Base-by-base conservation (phyloP, 352 stramenopile genomes). In the Pythium monospermum region DNA sequence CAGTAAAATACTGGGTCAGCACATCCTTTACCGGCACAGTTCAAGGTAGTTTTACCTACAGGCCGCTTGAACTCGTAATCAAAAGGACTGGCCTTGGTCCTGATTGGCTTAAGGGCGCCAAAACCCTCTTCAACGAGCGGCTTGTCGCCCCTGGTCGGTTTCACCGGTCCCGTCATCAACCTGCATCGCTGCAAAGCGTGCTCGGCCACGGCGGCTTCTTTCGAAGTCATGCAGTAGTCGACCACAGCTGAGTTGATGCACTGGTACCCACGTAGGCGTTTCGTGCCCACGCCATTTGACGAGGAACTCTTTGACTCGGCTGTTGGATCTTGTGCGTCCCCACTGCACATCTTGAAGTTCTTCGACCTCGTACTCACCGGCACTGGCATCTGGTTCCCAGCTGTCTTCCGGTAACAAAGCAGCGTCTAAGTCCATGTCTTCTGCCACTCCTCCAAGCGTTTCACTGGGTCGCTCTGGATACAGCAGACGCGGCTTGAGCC, bases 341-440 rank as follows among this genome's bases (percentile, higher is more conserved):
- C 40, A 56, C 1, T 33, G 22, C 12, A 65, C 51, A 33, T 61
- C 55, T 4, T 40, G 8, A 1, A 69, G 23, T 6, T 46, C 23
- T 27, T 59, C 45, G 7, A 69, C 50, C 26, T 65, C 56, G 21
- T 43, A 65, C 6, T 58, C 55, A 1, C 40, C 56, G n/a, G 28
- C 36, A 15, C 3, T 13, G 1, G 44, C 13, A 31, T 61, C 46
- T 6, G 51, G 43, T 19, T 41, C 39, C 60, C 49, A 64, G 13
- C 60, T 65, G 8, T 68, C 55, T 39, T 69, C 56, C 1, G 51
- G 61, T 0, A 65, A 39, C 2, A 69, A 28, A 2, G 56, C 61
- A 3, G 40, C 46, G 25, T 75, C 61, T 16, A 68, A 69, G 32
- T 65, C 59, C 6, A 45, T 1, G 0, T 59, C 44, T 12, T 66